These are phyloP conservation scores for Hemisphaericaspora xylofermentans DNA, from an alignment of 1,139 yeast genomes.

Conservation along the genomic window DNA sequence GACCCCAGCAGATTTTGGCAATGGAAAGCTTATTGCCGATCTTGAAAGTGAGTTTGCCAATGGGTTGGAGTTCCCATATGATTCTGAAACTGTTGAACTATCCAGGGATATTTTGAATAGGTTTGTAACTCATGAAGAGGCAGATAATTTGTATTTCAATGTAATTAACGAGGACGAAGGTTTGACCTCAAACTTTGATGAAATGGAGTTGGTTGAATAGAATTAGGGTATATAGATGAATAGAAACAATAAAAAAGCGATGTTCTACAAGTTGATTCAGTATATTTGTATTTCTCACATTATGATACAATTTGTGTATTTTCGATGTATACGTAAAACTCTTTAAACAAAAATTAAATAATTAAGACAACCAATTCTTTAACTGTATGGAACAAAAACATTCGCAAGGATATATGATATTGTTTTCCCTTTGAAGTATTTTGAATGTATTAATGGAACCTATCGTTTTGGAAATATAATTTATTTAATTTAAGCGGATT, in stretches of 20 bases:
- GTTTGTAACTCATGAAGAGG: slow-evolving; percentile 74
- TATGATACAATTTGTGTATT: slow-evolving; percentile 16
- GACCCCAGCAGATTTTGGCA: slow-evolving; percentile 7
- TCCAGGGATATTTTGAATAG: slow-evolving; percentile 71
- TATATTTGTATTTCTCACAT: slow-evolving; percentile 6
- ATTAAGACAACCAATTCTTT: slow-evolving; percentile 4
- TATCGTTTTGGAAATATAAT: background rate
- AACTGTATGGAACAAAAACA: slow-evolving; percentile 1
- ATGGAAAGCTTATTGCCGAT: slow-evolving; percentile 23
- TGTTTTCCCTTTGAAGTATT: background rate
- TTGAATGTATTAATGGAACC: slow-evolving; percentile 1
- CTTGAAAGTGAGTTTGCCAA: slow-evolving; percentile 47
- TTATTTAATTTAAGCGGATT: slow-evolving; percentile 34
- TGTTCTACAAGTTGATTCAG: background rate
- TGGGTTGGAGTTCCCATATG: slow-evolving; percentile 64
- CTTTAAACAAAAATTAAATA: slow-evolving; percentile 6
- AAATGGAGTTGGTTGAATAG: slow-evolving; percentile 23
- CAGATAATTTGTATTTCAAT: slow-evolving; percentile 68
- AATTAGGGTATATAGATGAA: slow-evolving; percentile 1
- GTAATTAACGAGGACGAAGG: slow-evolving; percentile 46
- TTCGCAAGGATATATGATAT: background rate
- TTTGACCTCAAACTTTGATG: slow-evolving; percentile 20
- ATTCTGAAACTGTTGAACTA: slow-evolving; percentile 61
- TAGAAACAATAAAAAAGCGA: background rate
- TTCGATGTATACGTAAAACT: slow-evolving; percentile 15